Evolutionary conservation across 768 basidiomycete species (phyloP).

Genomic region (Suillus paluster): DNA sequence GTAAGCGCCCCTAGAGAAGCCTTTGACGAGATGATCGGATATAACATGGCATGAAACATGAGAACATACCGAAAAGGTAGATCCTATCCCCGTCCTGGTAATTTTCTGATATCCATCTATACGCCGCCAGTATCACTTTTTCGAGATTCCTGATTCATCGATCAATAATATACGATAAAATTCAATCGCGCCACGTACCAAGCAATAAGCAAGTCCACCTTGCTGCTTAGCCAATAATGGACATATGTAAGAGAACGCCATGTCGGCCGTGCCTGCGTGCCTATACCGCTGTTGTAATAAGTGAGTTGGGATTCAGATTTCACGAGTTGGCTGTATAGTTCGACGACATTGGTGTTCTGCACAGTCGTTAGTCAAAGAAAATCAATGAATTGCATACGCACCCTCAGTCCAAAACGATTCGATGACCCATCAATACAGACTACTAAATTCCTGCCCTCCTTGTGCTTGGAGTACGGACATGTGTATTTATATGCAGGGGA

Average conservation of each 20-base stretch:
- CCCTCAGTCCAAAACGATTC: slow-evolving; percentile 11
- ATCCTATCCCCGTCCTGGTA: slow-evolving; percentile 37
- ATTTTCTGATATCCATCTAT: slow-evolving; percentile 38
- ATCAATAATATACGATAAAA: background rate
- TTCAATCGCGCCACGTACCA: slow-evolving; percentile 20
- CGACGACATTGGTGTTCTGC: slow-evolving; percentile 39
- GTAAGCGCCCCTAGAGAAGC: slow-evolving; percentile 48
- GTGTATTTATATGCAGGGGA: background rate
- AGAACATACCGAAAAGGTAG: slow-evolving; percentile 41
- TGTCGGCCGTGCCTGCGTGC: slow-evolving; percentile 28
- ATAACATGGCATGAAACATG: background rate
- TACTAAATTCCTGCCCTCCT: slow-evolving; percentile 13
- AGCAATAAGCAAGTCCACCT: slow-evolving; percentile 36
- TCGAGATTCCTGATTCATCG: slow-evolving; percentile 33
- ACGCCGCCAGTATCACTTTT: slow-evolving; percentile 30
- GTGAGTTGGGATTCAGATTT: slow-evolving; percentile 27
- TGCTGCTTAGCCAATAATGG: slow-evolving; percentile 25
- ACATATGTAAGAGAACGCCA: slow-evolving; percentile 19
- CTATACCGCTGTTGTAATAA: slow-evolving; percentile 38
- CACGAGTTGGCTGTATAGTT: slow-evolving; percentile 27
- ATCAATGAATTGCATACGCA: background rate
- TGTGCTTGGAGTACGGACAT: background rate
- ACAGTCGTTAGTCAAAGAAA: background rate
- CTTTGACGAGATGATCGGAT: slow-evolving; percentile 19
- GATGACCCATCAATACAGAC: slow-evolving; percentile 26